phyloP scores from a whole-genome alignment of 257 asterid genomes.

The Rubia yunnanensis region DNA sequence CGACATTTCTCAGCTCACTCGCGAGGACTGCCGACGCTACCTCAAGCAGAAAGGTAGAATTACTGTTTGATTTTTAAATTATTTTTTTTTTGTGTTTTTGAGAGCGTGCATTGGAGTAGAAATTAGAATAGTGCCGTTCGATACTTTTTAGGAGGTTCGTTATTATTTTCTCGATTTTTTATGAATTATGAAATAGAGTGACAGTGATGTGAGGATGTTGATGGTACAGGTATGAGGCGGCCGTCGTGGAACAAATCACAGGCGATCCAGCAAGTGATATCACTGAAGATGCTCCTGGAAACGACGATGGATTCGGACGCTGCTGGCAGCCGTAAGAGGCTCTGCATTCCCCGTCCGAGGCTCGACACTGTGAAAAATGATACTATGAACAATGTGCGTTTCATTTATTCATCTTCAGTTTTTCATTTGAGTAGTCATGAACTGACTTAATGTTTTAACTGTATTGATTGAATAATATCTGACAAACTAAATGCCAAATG shows the following conservation, averaged over 20 bases:
- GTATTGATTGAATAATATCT: slow-evolving; percentile 14
- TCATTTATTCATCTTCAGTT: not conserved
- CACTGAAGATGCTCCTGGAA: slow-evolving; percentile 80
- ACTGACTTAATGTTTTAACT: slow-evolving; percentile 9
- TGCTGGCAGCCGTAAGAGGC: slow-evolving; percentile 36
- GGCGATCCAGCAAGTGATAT: slow-evolving; percentile 98
- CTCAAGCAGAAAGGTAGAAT: slow-evolving; percentile 92
- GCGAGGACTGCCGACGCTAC: slow-evolving; percentile 97
- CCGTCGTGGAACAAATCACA: slow-evolving; percentile 99
- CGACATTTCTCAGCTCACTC: slow-evolving; percentile 98
- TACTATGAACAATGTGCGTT: slow-evolving; percentile 48
- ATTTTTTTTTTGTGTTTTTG: not conserved
- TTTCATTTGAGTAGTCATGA: not conserved
- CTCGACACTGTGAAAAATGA: slow-evolving; percentile 17
- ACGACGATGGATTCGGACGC: slow-evolving; percentile 52
- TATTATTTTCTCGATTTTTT: not conserved
- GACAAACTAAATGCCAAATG: slow-evolving; percentile 15
- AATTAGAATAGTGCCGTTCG: slow-evolving; percentile 9
- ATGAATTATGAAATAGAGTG: not conserved
- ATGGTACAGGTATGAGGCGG: slow-evolving; percentile 76
- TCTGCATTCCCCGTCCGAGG: slow-evolving; percentile 33
- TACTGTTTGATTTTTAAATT: no score
- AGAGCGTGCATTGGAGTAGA: no score
- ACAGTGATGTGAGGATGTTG: not conserved
- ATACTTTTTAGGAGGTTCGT: not conserved